A percentile compares a stretch with the other conserved stretches of the same genome.
Evolutionary conservation across 371 early-diverging fungal genomes (phyloP).

Genomic region (Mortierella sp.): DNA sequence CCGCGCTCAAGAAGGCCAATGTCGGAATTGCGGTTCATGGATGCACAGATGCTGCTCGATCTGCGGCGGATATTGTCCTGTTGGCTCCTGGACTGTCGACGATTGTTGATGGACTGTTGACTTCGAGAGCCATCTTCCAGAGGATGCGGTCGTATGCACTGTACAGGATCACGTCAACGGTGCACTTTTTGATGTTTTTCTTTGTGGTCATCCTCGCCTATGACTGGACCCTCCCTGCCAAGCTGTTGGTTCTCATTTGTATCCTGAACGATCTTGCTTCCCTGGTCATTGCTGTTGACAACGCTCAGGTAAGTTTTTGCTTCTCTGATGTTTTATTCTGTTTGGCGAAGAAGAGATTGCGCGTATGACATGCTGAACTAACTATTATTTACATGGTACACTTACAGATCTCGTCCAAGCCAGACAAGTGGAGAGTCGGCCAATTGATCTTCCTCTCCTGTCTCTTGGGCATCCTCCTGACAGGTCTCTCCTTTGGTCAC

Average conservation of each 20-base stretch:
- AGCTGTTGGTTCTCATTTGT: slow-evolving; percentile 88
- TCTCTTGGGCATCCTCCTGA: slow-evolving; percentile 80
- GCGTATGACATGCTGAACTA: neutral
- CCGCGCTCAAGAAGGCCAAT: slow-evolving; percentile 92
- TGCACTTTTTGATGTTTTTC: slow-evolving; percentile 94
- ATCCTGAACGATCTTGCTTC: slow-evolving; percentile 94
- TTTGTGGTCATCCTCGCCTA: slow-evolving; percentile 86
- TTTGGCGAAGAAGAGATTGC: neutral
- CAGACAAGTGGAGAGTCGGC: slow-evolving; percentile 95
- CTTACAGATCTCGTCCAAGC: slow-evolving; percentile 72
- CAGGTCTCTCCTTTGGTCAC: slow-evolving; percentile 85
- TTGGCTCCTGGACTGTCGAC: slow-evolving; percentile 90
- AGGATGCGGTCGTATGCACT: slow-evolving; percentile 93
- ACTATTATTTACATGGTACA: neutral
- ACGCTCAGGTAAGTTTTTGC: slow-evolving; percentile 69
- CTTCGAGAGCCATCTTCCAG: slow-evolving; percentile 94
- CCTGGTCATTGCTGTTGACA: slow-evolving; percentile 92
- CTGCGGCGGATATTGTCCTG: slow-evolving; percentile 96
- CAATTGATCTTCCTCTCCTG: slow-evolving; percentile 86
- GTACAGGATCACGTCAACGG: slow-evolving; percentile 93
- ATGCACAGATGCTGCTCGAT: slow-evolving; percentile 95
- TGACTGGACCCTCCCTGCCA: slow-evolving; percentile 87
- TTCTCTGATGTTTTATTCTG: neutral
- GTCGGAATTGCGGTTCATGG: slow-evolving; percentile 91
- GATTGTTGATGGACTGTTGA: slow-evolving; percentile 87